Evolutionary conservation across 225 moss, liverwort and hornwort genomes (phyloP).

Genomic region (Straminergon stramineum): DNA sequence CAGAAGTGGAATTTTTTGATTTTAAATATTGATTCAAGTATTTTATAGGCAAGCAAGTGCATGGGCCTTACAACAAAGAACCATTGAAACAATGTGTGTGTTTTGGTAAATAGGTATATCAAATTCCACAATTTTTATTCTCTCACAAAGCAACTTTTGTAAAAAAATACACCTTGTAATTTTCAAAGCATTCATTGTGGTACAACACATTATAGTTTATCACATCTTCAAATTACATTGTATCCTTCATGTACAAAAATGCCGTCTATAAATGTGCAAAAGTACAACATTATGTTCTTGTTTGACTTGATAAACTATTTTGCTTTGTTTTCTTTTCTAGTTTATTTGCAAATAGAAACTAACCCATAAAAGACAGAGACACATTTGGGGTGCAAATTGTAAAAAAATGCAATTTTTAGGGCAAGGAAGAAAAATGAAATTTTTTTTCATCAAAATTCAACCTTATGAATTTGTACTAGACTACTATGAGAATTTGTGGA

Average conservation of each 20-base stretch:
- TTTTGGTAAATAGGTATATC: neutral
- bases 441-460: no score
- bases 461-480: no score
- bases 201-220: neutral
- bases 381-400: no score
- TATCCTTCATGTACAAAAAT: neutral
- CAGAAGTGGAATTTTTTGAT: no score
- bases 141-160: neutral
- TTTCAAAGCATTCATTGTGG: neutral
- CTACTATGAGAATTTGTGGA: no score
- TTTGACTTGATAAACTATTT: neutral
- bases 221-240: neutral
- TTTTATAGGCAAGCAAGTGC: neutral
- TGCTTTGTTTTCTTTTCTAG: no score
- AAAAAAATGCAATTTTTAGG: no score
- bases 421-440: no score
- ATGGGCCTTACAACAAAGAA: fast-evolving
- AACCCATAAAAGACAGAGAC: no score
- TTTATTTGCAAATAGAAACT: no score
- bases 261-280: neutral
- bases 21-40: neutral
- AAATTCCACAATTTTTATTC: neutral
- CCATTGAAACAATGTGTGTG: neutral
- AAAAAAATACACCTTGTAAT: fast-evolving
- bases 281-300: neutral